Conservation (phyloP, 176 grass and related monocot genomes). For the Puya raimondii region DNA sequence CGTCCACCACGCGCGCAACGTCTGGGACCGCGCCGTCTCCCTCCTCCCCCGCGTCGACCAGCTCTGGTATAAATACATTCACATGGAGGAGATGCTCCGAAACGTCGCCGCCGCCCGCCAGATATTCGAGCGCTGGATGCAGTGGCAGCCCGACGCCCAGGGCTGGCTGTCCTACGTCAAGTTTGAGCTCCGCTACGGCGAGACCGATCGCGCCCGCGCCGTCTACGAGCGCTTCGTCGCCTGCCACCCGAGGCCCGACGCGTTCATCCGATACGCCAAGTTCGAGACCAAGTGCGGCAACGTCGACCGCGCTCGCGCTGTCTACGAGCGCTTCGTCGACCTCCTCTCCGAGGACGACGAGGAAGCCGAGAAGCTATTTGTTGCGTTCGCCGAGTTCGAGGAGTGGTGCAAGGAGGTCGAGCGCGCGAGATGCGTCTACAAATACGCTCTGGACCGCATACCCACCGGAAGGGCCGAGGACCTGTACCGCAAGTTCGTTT, state of each 20-base stretch:
- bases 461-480: constrained; percentile 63
- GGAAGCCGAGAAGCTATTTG: constrained; percentile 19
- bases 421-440: too few species aligned
- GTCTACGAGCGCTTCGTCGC: constrained; percentile 62
- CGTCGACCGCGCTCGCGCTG: not conserved
- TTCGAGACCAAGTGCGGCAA: constrained; percentile 83
- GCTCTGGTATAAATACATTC: constrained; percentile 92
- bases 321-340: constrained; percentile 11
- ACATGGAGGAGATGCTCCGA: constrained; percentile 80
- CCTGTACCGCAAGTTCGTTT: constrained; percentile 56
- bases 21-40: constrained; percentile 82
- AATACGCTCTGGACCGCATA: too few species aligned
- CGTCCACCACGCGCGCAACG: constrained; percentile 71
- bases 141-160: constrained; percentile 44
- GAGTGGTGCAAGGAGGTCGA: too few species aligned
- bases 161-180: constrained; percentile 83
- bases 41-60: constrained; percentile 82
- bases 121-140: constrained; percentile 90
- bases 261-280: constrained; percentile 57
- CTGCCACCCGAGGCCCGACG: constrained; percentile 41
- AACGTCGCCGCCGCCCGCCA: constrained; percentile 59
- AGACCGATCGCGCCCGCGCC: constrained; percentile 37
- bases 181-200: constrained; percentile 64
- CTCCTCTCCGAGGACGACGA: constrained; percentile 11
- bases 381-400: constrained; percentile 25